These are phyloP conservation scores for Fusarium caatingaense DNA, from an alignment of 2,329 filamentous ascomycete species.

Conservation along the genomic window DNA sequence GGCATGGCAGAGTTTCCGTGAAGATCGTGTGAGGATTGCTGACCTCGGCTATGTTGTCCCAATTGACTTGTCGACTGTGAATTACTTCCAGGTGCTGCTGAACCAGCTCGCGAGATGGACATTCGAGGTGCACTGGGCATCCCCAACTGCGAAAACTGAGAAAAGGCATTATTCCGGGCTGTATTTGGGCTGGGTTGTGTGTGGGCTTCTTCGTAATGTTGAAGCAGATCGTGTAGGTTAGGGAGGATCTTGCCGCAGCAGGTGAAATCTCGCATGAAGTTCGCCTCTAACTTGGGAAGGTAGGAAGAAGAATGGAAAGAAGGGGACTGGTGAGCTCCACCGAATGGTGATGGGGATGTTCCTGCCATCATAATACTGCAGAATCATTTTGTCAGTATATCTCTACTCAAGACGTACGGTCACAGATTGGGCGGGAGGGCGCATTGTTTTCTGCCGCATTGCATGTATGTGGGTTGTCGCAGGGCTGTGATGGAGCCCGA, in stretches of 20 bases:
- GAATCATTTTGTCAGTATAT: slow-evolving; percentile 40
- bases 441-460: slow-evolving; percentile 27
- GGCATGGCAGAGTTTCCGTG: slow-evolving; percentile 59
- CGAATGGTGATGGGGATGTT: slow-evolving; percentile 80
- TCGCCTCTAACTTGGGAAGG: slow-evolving; percentile 93
- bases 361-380: slow-evolving; percentile 92
- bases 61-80: slow-evolving; percentile 48
- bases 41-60: slow-evolving; percentile 51
- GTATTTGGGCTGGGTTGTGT: slow-evolving; percentile 71
- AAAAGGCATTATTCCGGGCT: slow-evolving; percentile 55
- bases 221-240: slow-evolving; percentile 91
- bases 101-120: slow-evolving; percentile 49
- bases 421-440: slow-evolving; percentile 3
- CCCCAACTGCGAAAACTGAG: slow-evolving; percentile 54
- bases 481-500: slow-evolving; percentile 31
- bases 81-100: slow-evolving; percentile 47
- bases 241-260: slow-evolving; percentile 92
- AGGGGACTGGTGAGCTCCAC: slow-evolving; percentile 79
- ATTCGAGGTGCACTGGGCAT: slow-evolving; percentile 50
- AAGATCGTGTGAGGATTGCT: slow-evolving; percentile 47
- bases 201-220: slow-evolving; percentile 97
- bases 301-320: slow-evolving; percentile 98
- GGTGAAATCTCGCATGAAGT: slow-evolving; percentile 97
- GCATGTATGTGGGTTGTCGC: slow-evolving; percentile 23
- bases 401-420: slow-evolving; percentile 8